Conservation (phyloP, 495 filamentous ascomycete genomes). For the Tuber magnatum region DNA sequence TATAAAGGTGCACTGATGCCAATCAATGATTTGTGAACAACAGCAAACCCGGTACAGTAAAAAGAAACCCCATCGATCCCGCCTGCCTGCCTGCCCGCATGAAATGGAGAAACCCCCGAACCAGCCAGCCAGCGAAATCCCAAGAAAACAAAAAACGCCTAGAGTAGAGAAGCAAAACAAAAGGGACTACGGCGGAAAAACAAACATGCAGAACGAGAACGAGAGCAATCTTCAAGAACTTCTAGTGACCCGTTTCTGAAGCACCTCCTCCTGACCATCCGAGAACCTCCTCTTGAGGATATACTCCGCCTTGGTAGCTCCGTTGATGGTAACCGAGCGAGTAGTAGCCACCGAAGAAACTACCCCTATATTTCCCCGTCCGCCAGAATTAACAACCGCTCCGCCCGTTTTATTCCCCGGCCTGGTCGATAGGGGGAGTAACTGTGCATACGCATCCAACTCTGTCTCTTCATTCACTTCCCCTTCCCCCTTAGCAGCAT, state of each 20-base stretch:
- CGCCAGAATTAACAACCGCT: not conserved
- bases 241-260: slow-evolving; percentile 15
- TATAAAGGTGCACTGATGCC: not conserved
- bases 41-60: not conserved
- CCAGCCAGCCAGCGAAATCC: not conserved
- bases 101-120: not conserved
- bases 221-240: not conserved
- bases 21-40: not conserved
- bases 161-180: not conserved
- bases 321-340: slow-evolving; percentile 25
- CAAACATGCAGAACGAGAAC: not conserved
- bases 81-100: not conserved
- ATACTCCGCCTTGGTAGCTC: slow-evolving; percentile 25
- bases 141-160: not conserved
- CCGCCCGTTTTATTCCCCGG: not conserved
- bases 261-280: slow-evolving; percentile 35
- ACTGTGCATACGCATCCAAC: slow-evolving; percentile 28
- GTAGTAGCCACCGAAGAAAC: slow-evolving; percentile 22
- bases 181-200: not conserved
- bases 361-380: slow-evolving; percentile 5
- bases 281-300: slow-evolving; percentile 33
- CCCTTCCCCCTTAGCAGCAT: not conserved
- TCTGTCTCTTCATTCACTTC: slow-evolving; percentile 15
- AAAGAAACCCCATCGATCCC: not conserved
- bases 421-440: slow-evolving; percentile 11